Percentiles rank a stretch among this genome's conserved stretches.
These are phyloP conservation scores for Debaryomyces sp. DNA, from an alignment of 1,139 yeast genomes.

Conservation along the genomic window DNA sequence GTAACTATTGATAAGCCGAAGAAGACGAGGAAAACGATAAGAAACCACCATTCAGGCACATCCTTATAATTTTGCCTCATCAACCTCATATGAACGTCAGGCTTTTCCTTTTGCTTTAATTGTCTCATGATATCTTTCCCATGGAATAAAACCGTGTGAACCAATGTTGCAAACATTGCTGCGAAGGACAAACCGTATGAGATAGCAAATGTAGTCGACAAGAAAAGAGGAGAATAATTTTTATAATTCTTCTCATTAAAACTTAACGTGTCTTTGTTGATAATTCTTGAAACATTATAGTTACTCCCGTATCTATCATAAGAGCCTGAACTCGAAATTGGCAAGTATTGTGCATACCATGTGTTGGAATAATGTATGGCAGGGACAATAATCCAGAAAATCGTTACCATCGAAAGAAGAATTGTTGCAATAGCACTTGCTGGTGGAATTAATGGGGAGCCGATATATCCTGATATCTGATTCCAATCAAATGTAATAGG, in stretches of 20 bases:
- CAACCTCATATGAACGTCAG: slow-evolving; percentile 19
- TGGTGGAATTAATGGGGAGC: slow-evolving; percentile 72
- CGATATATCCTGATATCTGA: slow-evolving; percentile 48
- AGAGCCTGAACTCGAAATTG: slow-evolving; percentile 43
- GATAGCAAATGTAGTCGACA: slow-evolving; percentile 28
- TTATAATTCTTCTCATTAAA: slow-evolving; percentile 46
- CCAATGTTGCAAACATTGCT: slow-evolving; percentile 43
- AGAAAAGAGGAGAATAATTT: slow-evolving; percentile 50
- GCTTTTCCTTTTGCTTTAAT: slow-evolving; percentile 40
- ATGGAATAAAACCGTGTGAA: slow-evolving; percentile 58
- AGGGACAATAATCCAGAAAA: slow-evolving; percentile 47
- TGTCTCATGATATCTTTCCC: slow-evolving; percentile 49
- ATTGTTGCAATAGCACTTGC: slow-evolving; percentile 57
- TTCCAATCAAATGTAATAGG: slow-evolving; percentile 55
- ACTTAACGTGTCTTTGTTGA: slow-evolving; percentile 38
- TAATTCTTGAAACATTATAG: slow-evolving; percentile 44
- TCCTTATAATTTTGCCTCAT: slow-evolving; percentile 58
- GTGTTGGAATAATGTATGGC: slow-evolving; percentile 45
- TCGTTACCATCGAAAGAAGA: slow-evolving; percentile 45
- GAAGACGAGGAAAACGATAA: slow-evolving; percentile 46
- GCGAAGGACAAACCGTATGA: slow-evolving; percentile 61
- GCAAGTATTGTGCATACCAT: slow-evolving; percentile 48
- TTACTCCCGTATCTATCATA: slow-evolving; percentile 39
- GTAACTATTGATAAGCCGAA: slow-evolving; percentile 49
- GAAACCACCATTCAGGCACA: slow-evolving; percentile 66